A percentile compares a stretch with the other conserved stretches of the same genome.
Evolutionary conservation across 1,139 yeast genomes (phyloP).

Genomic region (Taiozyma sp.): DNA sequence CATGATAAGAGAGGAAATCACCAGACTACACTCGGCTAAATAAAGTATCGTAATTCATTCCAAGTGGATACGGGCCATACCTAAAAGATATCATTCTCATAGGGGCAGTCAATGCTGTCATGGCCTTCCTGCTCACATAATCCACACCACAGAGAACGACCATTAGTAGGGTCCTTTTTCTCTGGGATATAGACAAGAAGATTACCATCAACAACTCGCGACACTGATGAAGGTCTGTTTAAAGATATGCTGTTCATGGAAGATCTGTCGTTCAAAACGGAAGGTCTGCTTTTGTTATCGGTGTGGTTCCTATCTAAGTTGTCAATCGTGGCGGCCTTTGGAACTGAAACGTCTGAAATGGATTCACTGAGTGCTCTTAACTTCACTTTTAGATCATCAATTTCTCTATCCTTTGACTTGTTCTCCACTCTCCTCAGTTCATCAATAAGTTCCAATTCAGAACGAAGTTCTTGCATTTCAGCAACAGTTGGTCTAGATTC

Average conservation of each 20-base stretch:
- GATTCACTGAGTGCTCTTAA: neutral
- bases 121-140: slow-evolving; percentile 90
- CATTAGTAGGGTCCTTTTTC: slow-evolving; percentile 63
- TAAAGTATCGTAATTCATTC: neutral
- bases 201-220: slow-evolving; percentile 30
- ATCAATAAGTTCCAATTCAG: slow-evolving; percentile 19
- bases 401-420: slow-evolving; percentile 21
- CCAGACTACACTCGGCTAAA: neutral
- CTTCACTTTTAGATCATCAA: slow-evolving; percentile 14
- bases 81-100: slow-evolving; percentile 38
- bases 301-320: slow-evolving; percentile 1
- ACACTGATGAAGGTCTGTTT: slow-evolving; percentile 21
- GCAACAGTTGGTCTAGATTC: slow-evolving; percentile 14
- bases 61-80: neutral
- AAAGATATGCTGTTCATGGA: slow-evolving; percentile 8
- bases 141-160: slow-evolving; percentile 84
- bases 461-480: slow-evolving; percentile 18
- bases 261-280: slow-evolving; percentile 2
- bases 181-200: slow-evolving; percentile 53
- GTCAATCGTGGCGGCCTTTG: neutral
- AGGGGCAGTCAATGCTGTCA: slow-evolving; percentile 82
- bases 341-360: neutral
- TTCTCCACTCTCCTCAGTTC: slow-evolving; percentile 19
- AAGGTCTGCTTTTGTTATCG: neutral
- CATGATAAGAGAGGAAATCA: neutral